Conservation (phyloP, 2,329 filamentous ascomycete genomes). For the Lanzia echinophila region DNA sequence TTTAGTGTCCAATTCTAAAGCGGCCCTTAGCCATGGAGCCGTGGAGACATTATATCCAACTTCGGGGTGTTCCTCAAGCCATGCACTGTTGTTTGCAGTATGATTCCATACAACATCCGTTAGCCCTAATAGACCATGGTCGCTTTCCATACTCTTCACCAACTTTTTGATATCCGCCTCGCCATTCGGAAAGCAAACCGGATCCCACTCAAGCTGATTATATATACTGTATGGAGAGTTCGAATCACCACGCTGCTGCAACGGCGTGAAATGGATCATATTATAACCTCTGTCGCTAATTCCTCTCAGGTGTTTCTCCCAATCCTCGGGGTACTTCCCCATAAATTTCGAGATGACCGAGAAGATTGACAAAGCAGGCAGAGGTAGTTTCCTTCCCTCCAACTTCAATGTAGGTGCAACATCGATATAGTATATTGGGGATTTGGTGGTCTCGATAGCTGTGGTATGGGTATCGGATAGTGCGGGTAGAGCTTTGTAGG, state of each 20-base stretch:
- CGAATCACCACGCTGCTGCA: conserved; percentile 81
- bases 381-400: conserved; percentile 65
- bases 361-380: conserved; percentile 85
- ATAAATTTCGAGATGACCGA: conserved; percentile 97
- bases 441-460: conserved; percentile 54
- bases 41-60: conserved; percentile 91
- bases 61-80: conserved; percentile 91
- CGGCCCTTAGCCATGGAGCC: conserved; percentile 68
- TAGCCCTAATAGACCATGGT: conserved; percentile 78
- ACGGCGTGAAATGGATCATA: conserved; percentile 96
- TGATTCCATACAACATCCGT: conserved; percentile 98
- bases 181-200: conserved; percentile 72
- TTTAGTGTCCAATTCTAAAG: conserved; percentile 71
- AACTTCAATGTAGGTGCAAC: conserved; percentile 76
- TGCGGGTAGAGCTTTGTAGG: conserved; percentile 79
- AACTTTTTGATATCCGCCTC: conserved; percentile 74
- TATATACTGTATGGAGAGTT: conserved; percentile 97
- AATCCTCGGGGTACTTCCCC: conserved; percentile 83
- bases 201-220: conserved; percentile 85
- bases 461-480: conserved; percentile 47
- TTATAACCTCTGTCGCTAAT: conserved; percentile 93
- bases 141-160: conserved; percentile 73
- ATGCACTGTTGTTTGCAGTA: conserved; percentile 90
- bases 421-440: conserved; percentile 84
- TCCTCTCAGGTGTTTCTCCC: conserved; percentile 81